These are phyloP conservation scores for Nothopassalora personata DNA, from an alignment of 2,329 filamentous ascomycete species.

Conservation along the genomic window DNA sequence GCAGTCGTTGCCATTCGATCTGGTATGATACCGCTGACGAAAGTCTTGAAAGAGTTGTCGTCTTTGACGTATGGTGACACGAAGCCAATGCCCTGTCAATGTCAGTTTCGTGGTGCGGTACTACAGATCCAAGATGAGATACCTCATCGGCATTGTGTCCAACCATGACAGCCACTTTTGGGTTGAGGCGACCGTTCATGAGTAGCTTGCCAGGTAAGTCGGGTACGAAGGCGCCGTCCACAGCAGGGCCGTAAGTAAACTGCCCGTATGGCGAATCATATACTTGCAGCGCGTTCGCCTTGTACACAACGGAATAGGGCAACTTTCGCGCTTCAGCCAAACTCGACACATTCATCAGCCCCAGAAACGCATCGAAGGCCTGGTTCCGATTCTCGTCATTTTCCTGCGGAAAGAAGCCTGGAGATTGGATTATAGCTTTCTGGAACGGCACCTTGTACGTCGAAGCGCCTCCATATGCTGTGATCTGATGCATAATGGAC, in stretches of 20 bases:
- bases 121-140: too few relatives aligned
- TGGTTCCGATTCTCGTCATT: slow-evolving; percentile 36
- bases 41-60: slow-evolving; percentile 26
- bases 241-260: slow-evolving; percentile 42
- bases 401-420: slow-evolving; percentile 38
- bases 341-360: slow-evolving; percentile 39
- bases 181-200: slow-evolving; percentile 41
- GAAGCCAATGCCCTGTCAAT: slow-evolving; percentile 36
- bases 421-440: slow-evolving; percentile 44
- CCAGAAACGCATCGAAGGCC: slow-evolving; percentile 37
- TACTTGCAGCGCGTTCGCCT: slow-evolving; percentile 42
- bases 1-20: slow-evolving; percentile 35
- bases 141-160: slow-evolving; percentile 42
- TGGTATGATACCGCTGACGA: slow-evolving; percentile 29
- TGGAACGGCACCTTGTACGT: slow-evolving; percentile 40
- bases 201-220: slow-evolving; percentile 43
- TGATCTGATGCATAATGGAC: slow-evolving; percentile 53
- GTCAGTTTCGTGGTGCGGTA: neutral
- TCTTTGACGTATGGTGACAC: slow-evolving; percentile 36
- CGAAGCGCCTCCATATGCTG: slow-evolving; percentile 39
- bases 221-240: slow-evolving; percentile 47
- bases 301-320: slow-evolving; percentile 36
- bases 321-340: slow-evolving; percentile 42
- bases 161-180: slow-evolving; percentile 41
- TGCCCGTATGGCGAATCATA: slow-evolving; percentile 38